A percentile compares a stretch with the other conserved stretches of the same genome.
phyloP scores from a whole-genome alignment of 2,329 filamentous ascomycete genomes.

The Colletotrichum orchidophilum region DNA sequence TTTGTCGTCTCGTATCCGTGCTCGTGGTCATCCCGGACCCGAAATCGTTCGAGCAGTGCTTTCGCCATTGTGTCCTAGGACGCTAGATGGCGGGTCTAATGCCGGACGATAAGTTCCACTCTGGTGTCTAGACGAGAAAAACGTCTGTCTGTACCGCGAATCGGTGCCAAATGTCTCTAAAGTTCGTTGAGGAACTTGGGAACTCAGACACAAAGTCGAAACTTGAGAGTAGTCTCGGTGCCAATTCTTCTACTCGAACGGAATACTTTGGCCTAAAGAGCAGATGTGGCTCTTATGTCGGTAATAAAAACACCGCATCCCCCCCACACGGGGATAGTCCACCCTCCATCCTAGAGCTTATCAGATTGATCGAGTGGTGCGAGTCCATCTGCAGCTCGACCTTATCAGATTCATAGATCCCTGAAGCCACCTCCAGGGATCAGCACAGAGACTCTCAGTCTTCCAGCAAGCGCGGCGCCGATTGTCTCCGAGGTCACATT shows the following conservation, averaged over 20 bases:
- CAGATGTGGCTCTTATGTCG: conserved; percentile 15
- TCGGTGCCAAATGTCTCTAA: background rate
- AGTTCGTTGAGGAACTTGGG: background rate
- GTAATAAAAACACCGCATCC: conserved; percentile 12
- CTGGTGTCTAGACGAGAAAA: background rate
- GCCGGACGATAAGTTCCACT: background rate
- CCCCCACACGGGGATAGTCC: background rate
- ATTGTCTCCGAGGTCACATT: conserved; percentile 18
- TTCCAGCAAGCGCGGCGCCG: conserved; percentile 2
- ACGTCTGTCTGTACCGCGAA: background rate
- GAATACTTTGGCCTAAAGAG: background rate
- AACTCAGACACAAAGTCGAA: background rate
- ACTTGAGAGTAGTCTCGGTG: background rate
- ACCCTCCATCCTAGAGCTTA: conserved; percentile 9
- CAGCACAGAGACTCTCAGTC: background rate
- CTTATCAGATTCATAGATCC: conserved; percentile 31
- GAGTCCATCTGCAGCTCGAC: background rate
- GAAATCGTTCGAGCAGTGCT: conserved; percentile 16
- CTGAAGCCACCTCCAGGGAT: conserved; percentile 4
- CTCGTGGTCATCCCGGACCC: conserved; percentile 29
- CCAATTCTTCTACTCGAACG: background rate
- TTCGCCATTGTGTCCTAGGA: conserved; percentile 11
- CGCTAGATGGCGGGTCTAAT: background rate
- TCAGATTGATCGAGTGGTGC: conserved; percentile 16
- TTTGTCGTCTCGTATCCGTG: conserved; percentile 49